phyloP scores from a whole-genome alignment of 768 basidiomycete genomes.

The Rubroboletus satanas region DNA sequence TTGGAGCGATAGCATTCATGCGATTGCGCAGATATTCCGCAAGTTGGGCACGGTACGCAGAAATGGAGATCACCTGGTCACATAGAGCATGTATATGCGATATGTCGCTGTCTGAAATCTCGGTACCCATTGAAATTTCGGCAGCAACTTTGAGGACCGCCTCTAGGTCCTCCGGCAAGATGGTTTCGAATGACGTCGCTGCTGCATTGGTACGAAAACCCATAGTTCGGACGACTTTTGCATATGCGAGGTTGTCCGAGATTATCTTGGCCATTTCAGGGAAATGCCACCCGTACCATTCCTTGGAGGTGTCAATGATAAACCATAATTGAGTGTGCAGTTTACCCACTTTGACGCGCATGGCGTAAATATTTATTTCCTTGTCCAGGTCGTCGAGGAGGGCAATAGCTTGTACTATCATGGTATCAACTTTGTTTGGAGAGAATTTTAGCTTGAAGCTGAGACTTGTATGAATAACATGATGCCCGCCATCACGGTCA shows the following conservation, averaged over 20 bases:
- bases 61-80: conserved; percentile 97
- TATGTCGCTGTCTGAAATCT: conserved; percentile 96
- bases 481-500: neutral
- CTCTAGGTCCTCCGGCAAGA: conserved; percentile 97
- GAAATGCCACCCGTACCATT: conserved; percentile 99
- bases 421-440: conserved; percentile 98
- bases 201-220: conserved; percentile 95
- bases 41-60: conserved; percentile 90
- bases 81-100: conserved; percentile 95
- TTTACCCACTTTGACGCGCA: conserved; percentile 87
- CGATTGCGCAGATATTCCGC: conserved; percentile 96
- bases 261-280: conserved; percentile 99
- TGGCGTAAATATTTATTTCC: conserved; percentile 98
- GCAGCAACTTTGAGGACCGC: conserved; percentile 92
- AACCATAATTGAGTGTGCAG: neutral
- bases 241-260: conserved; percentile 94
- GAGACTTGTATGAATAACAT: conserved; percentile 6
- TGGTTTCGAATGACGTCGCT: conserved; percentile 77
- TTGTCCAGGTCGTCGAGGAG: conserved; percentile 98
- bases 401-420: conserved; percentile 99
- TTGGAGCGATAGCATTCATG: conserved; percentile 97
- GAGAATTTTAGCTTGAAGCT: conserved; percentile 99
- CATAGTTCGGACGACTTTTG: conserved; percentile 90
- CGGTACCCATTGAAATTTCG: conserved; percentile 99
- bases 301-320: conserved; percentile 44